phyloP scores from a whole-genome alignment of 129 eudicot species.

The Daucus carota region DNA sequence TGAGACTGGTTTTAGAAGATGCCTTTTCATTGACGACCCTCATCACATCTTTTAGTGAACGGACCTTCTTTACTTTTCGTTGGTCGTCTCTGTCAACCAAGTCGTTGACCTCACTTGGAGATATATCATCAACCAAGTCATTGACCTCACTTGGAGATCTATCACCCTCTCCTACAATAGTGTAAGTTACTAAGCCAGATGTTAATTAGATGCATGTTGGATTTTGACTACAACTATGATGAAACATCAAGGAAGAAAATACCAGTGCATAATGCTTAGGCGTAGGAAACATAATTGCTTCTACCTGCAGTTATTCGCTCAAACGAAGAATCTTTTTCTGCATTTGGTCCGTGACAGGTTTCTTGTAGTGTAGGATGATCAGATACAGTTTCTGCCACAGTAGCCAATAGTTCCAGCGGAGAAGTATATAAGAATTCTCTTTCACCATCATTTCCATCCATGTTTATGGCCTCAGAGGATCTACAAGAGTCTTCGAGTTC shows the following conservation, averaged over 20 bases:
- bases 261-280: not conserved
- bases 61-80: not conserved
- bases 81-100: not conserved
- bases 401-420: not conserved
- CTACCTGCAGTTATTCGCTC: not conserved
- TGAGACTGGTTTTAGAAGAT: no score
- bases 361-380: not conserved
- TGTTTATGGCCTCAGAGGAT: no score
- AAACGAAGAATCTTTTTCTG: not conserved
- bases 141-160: not conserved
- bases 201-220: not conserved
- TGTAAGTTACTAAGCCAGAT: not conserved
- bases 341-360: not conserved
- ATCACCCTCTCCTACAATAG: not conserved
- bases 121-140: not conserved
- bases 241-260: not conserved
- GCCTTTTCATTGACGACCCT: no score
- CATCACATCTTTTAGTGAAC: not conserved
- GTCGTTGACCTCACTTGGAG: not conserved
- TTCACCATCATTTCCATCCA: no score
- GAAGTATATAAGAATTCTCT: no score
- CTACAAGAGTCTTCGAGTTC: no score
- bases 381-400: not conserved
- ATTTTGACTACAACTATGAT: no score
- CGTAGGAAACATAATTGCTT: not conserved